Conservation (phyloP, 805 yeast species). For the Saccharomycopsis fibuligera region DNA sequence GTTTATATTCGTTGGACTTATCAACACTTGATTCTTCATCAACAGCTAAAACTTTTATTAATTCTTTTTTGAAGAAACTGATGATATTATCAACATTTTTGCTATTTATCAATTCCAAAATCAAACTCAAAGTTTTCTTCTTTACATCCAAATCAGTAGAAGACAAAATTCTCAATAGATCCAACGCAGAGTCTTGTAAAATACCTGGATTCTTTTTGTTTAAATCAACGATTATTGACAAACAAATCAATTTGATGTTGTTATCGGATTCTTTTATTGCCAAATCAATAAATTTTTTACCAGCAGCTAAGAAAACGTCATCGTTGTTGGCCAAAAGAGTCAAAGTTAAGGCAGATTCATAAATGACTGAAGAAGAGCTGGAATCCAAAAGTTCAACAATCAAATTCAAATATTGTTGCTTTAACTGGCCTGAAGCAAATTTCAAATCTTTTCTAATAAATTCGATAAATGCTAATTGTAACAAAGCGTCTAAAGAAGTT, state of each 20-base stretch:
- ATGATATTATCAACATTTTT: slow-evolving; percentile 94
- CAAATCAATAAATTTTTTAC: slow-evolving; percentile 76
- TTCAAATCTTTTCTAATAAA: slow-evolving; percentile 79
- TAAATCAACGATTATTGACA: slow-evolving; percentile 76
- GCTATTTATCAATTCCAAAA: slow-evolving; percentile 72
- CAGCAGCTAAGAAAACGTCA: slow-evolving; percentile 72
- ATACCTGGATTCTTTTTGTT: slow-evolving; percentile 72
- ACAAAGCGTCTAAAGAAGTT: slow-evolving; percentile 66
- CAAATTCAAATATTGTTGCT: slow-evolving; percentile 64
- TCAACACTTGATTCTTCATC: slow-evolving; percentile 45
- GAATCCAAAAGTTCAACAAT: slow-evolving; percentile 67
- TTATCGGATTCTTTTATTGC: slow-evolving; percentile 90
- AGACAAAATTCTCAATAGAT: slow-evolving; percentile 77
- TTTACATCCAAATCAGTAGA: slow-evolving; percentile 90
- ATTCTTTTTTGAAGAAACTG: slow-evolving; percentile 46
- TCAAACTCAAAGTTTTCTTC: slow-evolving; percentile 75
- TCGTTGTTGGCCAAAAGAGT: slow-evolving; percentile 49
- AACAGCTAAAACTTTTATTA: neutral
- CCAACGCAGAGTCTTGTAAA: slow-evolving; percentile 77
- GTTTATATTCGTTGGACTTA: slow-evolving; percentile 80
- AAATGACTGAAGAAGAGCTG: slow-evolving; percentile 66
- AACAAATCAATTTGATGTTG: slow-evolving; percentile 86
- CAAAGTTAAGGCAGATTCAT: slow-evolving; percentile 86
- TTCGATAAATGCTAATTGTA: slow-evolving; percentile 87
- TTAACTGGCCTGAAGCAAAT: slow-evolving; percentile 52